Evolutionary conservation across 148 eudicot genomes (phyloP), one percentile per base, ranked within the genome.

Genomic region (Oxyria digyna): DNA sequence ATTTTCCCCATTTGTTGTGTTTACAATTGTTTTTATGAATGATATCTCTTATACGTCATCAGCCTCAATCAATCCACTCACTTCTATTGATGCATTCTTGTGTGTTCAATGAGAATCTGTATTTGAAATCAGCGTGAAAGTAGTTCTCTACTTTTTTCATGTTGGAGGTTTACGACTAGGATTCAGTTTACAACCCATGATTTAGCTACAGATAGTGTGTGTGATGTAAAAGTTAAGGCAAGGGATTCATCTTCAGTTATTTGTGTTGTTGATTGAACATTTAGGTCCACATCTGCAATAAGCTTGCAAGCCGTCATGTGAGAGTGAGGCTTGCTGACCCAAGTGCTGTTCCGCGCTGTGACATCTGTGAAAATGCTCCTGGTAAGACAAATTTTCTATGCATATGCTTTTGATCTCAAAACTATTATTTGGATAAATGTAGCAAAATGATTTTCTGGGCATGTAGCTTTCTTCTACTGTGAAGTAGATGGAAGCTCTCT

Each of bases 401-500:
- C 38, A n/a, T 6, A 54, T 15, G 11, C 33, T 45, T 33, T 57
- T 55, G 41, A 3, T 57, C 8, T 27, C 21, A 32, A 7, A 49
- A 20, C 55, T 27, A n/a, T n/a, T n/a, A n/a, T n/a, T n/a, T n/a
- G n/a, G n/a, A n/a, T n/a, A n/a, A n/a, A n/a, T n/a, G n/a, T n/a
- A n/a, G 48, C 27, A 67, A 67, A 23, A 42, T 62, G 66, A 64
- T n/a, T 17, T 35, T 7, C 46, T 27, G 2, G n/a, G n/a, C 65
- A 20, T 78, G 79, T 71, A 89, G 96, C 96, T 65, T 89, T 89
- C 84, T 89, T 89, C 75, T 86, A 84, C 66, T 89, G 96, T 70
- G 89, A 83, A 81, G 74, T 89, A 63, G 96, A 89, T 75, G 96
- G 91, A 41, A 89, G 84, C 81, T 86, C 96, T 67, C 96, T 89